These are phyloP conservation scores for Acanthamoeba castellanii DNA, from an alignment of 208 protist species.

Conservation along the genomic window DNA sequence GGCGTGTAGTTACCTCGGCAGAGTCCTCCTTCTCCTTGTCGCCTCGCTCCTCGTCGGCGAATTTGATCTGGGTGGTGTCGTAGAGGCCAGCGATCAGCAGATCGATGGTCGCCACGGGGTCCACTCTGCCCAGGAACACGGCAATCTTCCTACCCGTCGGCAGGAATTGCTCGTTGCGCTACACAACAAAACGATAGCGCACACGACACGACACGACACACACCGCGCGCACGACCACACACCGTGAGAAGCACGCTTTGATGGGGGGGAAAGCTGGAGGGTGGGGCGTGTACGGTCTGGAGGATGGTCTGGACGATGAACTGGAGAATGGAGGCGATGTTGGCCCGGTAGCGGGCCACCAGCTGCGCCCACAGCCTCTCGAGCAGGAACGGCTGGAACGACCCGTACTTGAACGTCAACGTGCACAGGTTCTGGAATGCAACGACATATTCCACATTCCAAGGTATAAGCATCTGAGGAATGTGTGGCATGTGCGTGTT, in stretches of 20 bases:
- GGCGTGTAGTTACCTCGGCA: not conserved
- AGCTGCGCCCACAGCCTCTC: slow-evolving; percentile 13
- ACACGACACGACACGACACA: not conserved
- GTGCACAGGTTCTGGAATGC: not conserved
- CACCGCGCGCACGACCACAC: no score
- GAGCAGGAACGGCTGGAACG: slow-evolving; percentile 19
- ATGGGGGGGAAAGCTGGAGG: not conserved
- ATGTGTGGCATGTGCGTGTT: no score
- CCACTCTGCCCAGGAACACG: not conserved
- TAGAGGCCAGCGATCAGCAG: slow-evolving; percentile 17
- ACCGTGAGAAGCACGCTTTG: not conserved
- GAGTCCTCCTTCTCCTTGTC: slow-evolving; percentile 31
- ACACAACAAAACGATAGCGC: not conserved
- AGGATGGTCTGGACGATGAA: not conserved
- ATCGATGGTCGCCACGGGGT: slow-evolving; percentile 8
- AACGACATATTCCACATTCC: not conserved
- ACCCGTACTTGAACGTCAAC: slow-evolving; percentile 17
- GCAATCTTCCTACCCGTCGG: slow-evolving; percentile 10
- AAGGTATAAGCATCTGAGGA: not conserved
- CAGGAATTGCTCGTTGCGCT: slow-evolving; percentile 60
- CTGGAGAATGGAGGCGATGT: slow-evolving; percentile 8
- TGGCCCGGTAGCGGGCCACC: not conserved
- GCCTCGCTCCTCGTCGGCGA: slow-evolving; percentile 5
- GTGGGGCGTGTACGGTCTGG: not conserved
- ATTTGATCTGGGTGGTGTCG: slow-evolving; percentile 30